Evolutionary conservation across 768 basidiomycete genomes (phyloP).

Genomic region (Kwoniella heveanensis): DNA sequence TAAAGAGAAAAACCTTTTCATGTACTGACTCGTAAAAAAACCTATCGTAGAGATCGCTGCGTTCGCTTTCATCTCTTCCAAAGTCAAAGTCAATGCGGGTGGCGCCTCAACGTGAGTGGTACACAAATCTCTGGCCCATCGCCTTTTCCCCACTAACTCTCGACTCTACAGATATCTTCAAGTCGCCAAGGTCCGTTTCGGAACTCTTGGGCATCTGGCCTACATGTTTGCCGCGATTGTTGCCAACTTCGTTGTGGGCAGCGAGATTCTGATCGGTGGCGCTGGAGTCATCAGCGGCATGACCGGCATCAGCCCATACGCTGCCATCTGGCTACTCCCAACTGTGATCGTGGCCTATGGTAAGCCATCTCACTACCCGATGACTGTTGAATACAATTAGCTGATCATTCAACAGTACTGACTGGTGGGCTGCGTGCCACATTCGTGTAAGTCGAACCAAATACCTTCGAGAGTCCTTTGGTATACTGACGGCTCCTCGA

Average conservation of each 20-base stretch:
- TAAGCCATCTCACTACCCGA: neutral
- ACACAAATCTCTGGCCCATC: no score
- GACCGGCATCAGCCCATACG: conserved; percentile 22
- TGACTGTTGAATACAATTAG: neutral
- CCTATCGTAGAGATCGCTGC: conserved; percentile 12
- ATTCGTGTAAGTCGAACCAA: neutral
- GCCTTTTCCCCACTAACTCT: no score
- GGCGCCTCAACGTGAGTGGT: conserved; percentile 13
- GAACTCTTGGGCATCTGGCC: conserved; percentile 17
- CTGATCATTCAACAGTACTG: conserved; percentile 6
- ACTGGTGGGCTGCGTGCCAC: conserved; percentile 18
- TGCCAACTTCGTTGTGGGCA: conserved; percentile 24
- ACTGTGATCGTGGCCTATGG: conserved; percentile 23
- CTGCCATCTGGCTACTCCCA: conserved; percentile 21
- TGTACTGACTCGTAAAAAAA: no score
- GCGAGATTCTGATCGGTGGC: conserved; percentile 25
- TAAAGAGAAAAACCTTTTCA: no score
- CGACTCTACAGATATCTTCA: conserved; percentile 16
- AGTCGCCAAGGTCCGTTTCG: conserved; percentile 24
- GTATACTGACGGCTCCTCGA: no score
- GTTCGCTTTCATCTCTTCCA: conserved; percentile 20
- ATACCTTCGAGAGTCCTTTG: no score
- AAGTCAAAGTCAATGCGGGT: conserved; percentile 21
- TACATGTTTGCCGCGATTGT: conserved; percentile 27
- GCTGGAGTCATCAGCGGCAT: conserved; percentile 25